Evolutionary conservation across 2,329 filamentous ascomycete genomes (phyloP).

Genomic region (Clonostachys sp.): DNA sequence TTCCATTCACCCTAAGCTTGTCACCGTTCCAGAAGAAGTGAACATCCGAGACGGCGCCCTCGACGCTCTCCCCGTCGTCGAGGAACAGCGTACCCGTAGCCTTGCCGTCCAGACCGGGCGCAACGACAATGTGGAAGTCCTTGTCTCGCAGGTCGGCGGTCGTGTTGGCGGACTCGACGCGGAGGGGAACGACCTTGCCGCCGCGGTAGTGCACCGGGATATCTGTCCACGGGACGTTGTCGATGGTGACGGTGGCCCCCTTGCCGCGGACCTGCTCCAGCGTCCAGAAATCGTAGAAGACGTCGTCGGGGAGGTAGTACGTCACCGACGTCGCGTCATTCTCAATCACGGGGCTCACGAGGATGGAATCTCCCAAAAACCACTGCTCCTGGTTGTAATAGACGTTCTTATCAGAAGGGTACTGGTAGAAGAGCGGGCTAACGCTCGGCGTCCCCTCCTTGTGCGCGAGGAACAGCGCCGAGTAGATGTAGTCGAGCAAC

Average conservation of each 20-base stretch:
- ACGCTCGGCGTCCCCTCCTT: constrained; percentile 57
- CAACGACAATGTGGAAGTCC: constrained; percentile 64
- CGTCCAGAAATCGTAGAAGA: constrained; percentile 43
- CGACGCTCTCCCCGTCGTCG: constrained; percentile 53
- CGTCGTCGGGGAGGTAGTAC: constrained; percentile 38
- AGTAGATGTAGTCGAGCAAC: constrained; percentile 72
- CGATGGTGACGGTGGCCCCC: constrained; percentile 12
- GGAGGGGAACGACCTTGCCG: constrained; percentile 54
- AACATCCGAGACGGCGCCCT: neutral
- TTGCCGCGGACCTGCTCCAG: constrained; percentile 10
- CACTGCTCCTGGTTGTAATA: constrained; percentile 38
- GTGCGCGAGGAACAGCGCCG: constrained; percentile 55
- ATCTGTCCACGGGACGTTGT: constrained; percentile 30
- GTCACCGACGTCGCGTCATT: constrained; percentile 30
- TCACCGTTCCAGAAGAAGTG: constrained; percentile 2
- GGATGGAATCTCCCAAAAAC: constrained; percentile 35
- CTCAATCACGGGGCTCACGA: constrained; percentile 37
- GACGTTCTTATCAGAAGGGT: constrained; percentile 40
- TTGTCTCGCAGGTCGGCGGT: constrained; percentile 56
- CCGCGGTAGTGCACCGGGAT: constrained; percentile 62
- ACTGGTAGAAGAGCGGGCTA: constrained; percentile 65
- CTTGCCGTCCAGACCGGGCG: constrained; percentile 53
- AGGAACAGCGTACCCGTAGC: constrained; percentile 64
- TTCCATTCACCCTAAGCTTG: neutral
- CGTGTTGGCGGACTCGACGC: constrained; percentile 50